phyloP scores from a whole-genome alignment of 2,329 filamentous ascomycete species.

The Colletotrichum godetiae region DNA sequence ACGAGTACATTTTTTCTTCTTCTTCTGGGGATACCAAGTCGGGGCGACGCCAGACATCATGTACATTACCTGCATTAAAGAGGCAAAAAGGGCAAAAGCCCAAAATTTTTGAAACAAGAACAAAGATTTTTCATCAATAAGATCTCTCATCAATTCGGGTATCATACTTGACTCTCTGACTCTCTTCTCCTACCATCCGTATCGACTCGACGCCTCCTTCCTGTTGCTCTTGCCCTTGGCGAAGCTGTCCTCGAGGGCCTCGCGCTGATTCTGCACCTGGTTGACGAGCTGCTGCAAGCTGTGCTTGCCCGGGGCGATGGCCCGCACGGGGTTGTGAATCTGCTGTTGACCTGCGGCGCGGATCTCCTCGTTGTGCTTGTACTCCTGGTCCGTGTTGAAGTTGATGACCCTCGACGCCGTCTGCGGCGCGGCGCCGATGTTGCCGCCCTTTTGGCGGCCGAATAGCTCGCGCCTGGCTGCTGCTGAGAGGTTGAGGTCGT shows the following conservation, averaged over 20 bases:
- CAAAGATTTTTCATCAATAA: neutral
- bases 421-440: conserved; percentile 53
- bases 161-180: conserved; percentile 9
- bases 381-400: conserved; percentile 91
- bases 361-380: conserved; percentile 83
- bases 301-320: conserved; percentile 89
- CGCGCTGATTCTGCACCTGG: conserved; percentile 83
- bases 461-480: conserved; percentile 86
- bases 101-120: neutral
- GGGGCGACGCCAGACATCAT: conserved; percentile 5
- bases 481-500: conserved; percentile 82
- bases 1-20: conserved; percentile 15
- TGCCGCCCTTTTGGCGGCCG: conserved; percentile 68
- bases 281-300: conserved; percentile 88
- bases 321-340: conserved; percentile 83
- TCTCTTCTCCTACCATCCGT: conserved; percentile 75
- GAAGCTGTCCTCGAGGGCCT: conserved; percentile 93
- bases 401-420: conserved; percentile 78
- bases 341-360: conserved; percentile 77
- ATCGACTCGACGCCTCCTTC: conserved; percentile 82
- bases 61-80: conserved; percentile 25
- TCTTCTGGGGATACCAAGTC: conserved; percentile 12
- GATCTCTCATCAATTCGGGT: conserved; percentile 12
- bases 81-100: neutral
- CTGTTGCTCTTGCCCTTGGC: conserved; percentile 82